Percentiles rank a stretch among this genome's conserved stretches.
phyloP scores from a whole-genome alignment of 139 green algal genomes.

The Chlorella sp. region DNA sequence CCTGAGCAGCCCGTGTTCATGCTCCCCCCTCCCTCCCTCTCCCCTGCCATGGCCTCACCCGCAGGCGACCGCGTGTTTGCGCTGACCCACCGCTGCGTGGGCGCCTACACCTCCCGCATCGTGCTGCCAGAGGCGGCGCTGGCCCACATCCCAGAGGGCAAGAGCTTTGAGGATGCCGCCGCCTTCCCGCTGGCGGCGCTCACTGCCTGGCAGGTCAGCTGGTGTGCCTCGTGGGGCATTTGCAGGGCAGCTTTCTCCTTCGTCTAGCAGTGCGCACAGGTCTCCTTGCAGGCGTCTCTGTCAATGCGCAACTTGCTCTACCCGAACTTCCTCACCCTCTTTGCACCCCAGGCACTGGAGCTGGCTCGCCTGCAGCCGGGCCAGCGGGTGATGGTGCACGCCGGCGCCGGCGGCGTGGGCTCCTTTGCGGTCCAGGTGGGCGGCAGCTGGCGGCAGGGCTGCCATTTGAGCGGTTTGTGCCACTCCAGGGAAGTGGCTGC shows the following conservation, averaged over 20 bases:
- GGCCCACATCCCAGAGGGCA: constrained; percentile 11
- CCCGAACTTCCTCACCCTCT: too few species aligned
- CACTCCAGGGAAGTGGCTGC: too few species aligned
- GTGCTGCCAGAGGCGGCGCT: constrained; percentile 7
- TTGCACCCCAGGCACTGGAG: neutral
- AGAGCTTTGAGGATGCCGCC: constrained; percentile 22
- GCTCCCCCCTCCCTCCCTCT: neutral
- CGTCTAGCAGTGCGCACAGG: too few species aligned
- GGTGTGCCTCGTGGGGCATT: too few species aligned
- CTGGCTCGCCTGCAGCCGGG: neutral
- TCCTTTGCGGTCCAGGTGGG: constrained; percentile 32
- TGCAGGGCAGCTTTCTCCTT: too few species aligned
- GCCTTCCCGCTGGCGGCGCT: constrained; percentile 36
- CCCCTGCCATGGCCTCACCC: neutral
- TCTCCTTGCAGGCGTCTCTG: too few species aligned
- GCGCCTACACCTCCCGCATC: neutral
- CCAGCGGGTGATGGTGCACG: constrained; percentile 55
- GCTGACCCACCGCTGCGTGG: neutral
- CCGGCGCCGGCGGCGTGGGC: constrained; percentile 51
- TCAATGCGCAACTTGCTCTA: too few species aligned
- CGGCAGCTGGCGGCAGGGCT: too few species aligned
- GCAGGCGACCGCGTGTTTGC: constrained; percentile 7
- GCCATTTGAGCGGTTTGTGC: too few species aligned
- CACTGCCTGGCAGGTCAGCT: constrained; percentile 32
- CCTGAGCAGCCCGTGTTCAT: neutral